phyloP scores from a whole-genome alignment of 2,329 filamentous ascomycete species.

The Whalleya microplaca region DNA sequence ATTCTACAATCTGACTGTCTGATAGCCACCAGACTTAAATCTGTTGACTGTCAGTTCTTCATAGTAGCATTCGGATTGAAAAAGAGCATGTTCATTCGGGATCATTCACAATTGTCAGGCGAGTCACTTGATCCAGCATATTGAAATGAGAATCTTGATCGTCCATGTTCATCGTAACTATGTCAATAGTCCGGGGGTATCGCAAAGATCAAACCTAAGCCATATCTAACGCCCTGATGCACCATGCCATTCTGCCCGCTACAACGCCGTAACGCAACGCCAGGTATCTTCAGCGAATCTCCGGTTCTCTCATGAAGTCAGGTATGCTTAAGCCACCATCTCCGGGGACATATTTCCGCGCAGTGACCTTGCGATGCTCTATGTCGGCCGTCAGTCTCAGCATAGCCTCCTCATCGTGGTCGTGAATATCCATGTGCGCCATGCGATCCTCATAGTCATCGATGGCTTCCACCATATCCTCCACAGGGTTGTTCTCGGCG shows the following conservation, averaged over 20 bases:
- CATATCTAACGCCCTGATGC: conserved; percentile 15
- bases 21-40: too few species aligned
- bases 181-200: conserved; percentile 17
- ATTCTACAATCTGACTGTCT: too few species aligned
- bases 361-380: conserved; percentile 33
- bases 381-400: conserved; percentile 38
- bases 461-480: conserved; percentile 39
- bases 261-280: not conserved
- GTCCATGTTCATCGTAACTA: not conserved
- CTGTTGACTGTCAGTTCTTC: too few species aligned
- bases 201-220: conserved; percentile 11
- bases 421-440: conserved; percentile 33
- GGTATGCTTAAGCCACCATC: conserved; percentile 42
- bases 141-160: not conserved
- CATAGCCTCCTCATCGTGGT: conserved; percentile 38
- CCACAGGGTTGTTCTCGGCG: conserved; percentile 41
- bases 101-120: too few species aligned
- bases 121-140: too few species aligned
- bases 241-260: not conserved
- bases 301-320: conserved; percentile 46
- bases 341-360: conserved; percentile 34
- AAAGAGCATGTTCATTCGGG: too few species aligned
- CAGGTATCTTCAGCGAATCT: conserved; percentile 41
- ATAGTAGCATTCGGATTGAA: too few species aligned
- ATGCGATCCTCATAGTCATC: conserved; percentile 36